Evolutionary conservation across 1,284 basidiomycete species (phyloP), one percentile per base, ranked within the genome.

Genomic region (Austroboletus niveus): DNA sequence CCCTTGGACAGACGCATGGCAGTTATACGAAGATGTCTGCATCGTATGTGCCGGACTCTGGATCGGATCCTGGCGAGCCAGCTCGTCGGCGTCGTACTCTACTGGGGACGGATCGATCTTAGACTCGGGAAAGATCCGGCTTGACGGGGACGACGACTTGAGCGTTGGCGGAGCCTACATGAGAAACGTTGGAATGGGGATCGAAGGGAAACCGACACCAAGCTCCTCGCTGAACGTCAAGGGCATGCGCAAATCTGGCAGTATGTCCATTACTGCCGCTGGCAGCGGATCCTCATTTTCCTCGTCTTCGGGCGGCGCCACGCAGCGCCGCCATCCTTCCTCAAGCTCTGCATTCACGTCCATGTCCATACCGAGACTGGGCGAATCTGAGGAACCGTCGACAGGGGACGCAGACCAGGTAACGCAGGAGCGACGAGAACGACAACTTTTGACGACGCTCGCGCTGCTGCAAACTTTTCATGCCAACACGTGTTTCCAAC

Each of bases 21-120:
- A 80, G 27, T 74, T 90, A 14, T 92, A 91, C 60, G 89, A 92
- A 68, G 89, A 91, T 55, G 84, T 87, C 11, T 91, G 89, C 56
- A 73, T 90, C 40, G 74, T 89, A 45, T 91, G 88, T 60, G 88
- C 87, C 0, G 81, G 85, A 2, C 74, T 89, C 14, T 89, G 86
- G 85, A 79, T 86, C 62, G 85, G 84, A 27, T 73, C 77, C 15
- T 86, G 81, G 85, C 75, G 78, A 44, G 72, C 73, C 44, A 78
- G 77, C 55, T 75, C 78, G 0, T 59, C 69, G 1, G 62, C 64
- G 51, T 75, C 75, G 7, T 79, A 76, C 55, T 76, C 77, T n/a
- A 76, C 72, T 8, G 73, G 65, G 15, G 70, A 71, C 44, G 75
- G 75, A 5, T 65, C 74, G 14, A 58, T 59, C 10, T 68, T 73